Evolutionary conservation across 2,329 filamentous ascomycete genomes (phyloP), one percentile per base, ranked within the genome.

Genomic region (Juglanconis sp.): DNA sequence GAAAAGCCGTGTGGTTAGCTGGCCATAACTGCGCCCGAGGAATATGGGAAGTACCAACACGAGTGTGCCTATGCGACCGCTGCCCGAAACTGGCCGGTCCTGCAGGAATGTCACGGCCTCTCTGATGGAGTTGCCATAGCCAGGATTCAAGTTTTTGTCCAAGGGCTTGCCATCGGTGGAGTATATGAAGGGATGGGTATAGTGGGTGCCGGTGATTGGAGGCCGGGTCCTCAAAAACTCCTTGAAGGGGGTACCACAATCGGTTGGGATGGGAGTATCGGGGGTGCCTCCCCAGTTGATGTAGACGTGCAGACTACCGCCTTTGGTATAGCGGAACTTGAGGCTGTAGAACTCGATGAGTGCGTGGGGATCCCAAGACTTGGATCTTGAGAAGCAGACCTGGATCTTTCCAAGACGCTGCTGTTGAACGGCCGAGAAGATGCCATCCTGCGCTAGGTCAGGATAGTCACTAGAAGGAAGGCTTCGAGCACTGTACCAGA

Each of bases 291-390:
- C 40, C 56, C 56, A 56, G 34, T 40, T 40, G 24, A 52, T 17
- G 5, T 59, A 56, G 9, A 54, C 46, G 42, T 38, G 9, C n/a
- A 62, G 35, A 35, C 34, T 44, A 4, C 40, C 56, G 9, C 17
- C 35, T 10, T 52, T 13, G n/a, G 40, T 24, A 17, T 62, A 59
- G 38, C 52, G 49, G 52, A 62, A 42, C 4, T 62, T 56, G 48
- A 59, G 56, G 30, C 47, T 59, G 31, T 31, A 62, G 40, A 57
- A 62, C 17, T 62, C 60, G 13, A 62, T 47, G 2, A 62, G 17
- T 13, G 51, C 30, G 10, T 51, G 17, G 4, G 10, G 10, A 34
- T 55, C 11, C 60, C 52, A 59, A 3, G 32, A 3, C 38, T 56
- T 62, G 32, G 60, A 53, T 5, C 36, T 15, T 3, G 48, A 40